Percentiles rank a stretch among this genome's conserved stretches.
Conservation (phyloP, 352 stramenopile genomes). For the Pythium phragmiticola region DNA sequence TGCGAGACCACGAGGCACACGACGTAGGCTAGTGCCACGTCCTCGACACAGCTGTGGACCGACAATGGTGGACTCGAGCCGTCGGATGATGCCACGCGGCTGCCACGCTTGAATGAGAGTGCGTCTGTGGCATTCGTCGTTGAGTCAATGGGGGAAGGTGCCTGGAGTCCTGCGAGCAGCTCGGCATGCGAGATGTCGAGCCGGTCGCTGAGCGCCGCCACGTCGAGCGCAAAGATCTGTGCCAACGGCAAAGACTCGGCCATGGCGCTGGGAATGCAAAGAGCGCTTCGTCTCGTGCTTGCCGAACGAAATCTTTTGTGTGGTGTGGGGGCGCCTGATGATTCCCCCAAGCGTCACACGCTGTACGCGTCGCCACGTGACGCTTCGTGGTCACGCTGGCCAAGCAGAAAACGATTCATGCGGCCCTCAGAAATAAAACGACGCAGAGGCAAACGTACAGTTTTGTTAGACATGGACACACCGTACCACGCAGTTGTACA, state of each 20-base stretch:
- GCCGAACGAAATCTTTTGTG: too few relatives aligned
- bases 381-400: neutral
- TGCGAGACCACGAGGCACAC: slow-evolving; percentile 22
- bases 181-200: slow-evolving; percentile 19
- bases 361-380: slow-evolving; percentile 1
- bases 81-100: too few relatives aligned
- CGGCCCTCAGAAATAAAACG: neutral
- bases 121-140: neutral
- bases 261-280: neutral
- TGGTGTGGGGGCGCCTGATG: neutral
- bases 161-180: slow-evolving; percentile 17
- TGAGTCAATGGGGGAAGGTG: neutral
- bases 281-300: too few relatives aligned
- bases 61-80: too few relatives aligned
- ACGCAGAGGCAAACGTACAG: neutral
- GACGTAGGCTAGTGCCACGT: slow-evolving; percentile 3
- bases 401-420: neutral
- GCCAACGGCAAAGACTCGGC: neutral
- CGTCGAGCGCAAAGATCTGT: slow-evolving; percentile 28
- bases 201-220: slow-evolving; percentile 25
- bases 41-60: neutral
- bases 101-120: neutral
- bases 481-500: neutral
- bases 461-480: neutral
- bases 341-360: neutral